Conservation (phyloP, 75 land plant species). For the Ceratopteris richardii region DNA sequence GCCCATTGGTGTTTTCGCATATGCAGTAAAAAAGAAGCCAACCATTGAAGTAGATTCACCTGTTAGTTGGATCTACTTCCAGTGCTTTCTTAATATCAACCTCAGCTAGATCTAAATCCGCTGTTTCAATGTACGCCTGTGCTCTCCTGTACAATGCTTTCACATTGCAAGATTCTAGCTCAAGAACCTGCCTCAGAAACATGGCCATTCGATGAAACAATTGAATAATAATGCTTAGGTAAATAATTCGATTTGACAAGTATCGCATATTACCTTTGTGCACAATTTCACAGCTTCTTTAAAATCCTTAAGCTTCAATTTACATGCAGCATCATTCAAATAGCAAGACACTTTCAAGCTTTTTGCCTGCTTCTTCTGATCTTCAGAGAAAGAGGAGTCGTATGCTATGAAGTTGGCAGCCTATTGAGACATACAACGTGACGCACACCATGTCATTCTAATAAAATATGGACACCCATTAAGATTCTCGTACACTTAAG, state of each 20-base stretch:
- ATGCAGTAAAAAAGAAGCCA: background rate
- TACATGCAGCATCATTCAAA: conserved; percentile 70
- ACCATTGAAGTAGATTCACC: conserved; percentile 6
- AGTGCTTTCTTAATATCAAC: conserved; percentile 44
- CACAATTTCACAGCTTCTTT: conserved; percentile 36
- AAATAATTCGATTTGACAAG: no score
- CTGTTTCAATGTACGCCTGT: conserved; percentile 45
- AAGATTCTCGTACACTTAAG: no score
- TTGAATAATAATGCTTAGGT: no score
- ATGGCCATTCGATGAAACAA: no score
- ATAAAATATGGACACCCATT: no score
- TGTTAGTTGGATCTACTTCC: conserved; percentile 43
- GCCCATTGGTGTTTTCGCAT: no score
- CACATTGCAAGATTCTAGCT: conserved; percentile 37
- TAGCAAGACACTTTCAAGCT: conserved; percentile 50
- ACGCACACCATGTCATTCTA: conserved; percentile 38
- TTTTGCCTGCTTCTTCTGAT: conserved; percentile 54
- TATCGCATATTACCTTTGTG: conserved; percentile 62
- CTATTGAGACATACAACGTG: conserved; percentile 62
- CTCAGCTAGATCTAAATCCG: conserved; percentile 44
- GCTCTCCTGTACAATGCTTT: conserved; percentile 47
- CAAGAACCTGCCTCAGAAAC: conserved; percentile 22
- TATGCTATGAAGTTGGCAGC: conserved; percentile 52
- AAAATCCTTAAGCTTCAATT: conserved; percentile 54
- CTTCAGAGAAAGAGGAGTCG: conserved; percentile 46